Evolutionary conservation across 2,329 filamentous ascomycete species (phyloP).

Genomic region (Aspergillus eucalypticola): DNA sequence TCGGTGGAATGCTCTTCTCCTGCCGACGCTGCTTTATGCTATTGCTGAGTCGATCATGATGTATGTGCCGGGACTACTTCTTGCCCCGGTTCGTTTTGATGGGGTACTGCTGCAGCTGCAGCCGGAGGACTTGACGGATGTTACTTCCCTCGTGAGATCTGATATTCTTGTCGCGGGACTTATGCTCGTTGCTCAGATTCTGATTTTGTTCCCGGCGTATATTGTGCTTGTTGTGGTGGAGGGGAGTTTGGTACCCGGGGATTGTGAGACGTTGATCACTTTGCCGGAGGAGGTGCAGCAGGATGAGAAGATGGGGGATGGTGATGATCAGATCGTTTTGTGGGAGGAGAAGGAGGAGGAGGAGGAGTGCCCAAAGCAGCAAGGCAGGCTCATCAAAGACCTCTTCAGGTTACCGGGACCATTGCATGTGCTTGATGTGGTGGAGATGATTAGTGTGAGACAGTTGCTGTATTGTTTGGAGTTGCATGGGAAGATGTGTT

Average conservation of each 20-base stretch:
- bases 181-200: background rate
- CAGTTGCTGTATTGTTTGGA: conserved; percentile 5
- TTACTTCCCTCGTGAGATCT: background rate
- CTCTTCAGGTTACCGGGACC: too few species aligned
- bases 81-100: background rate
- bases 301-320: background rate
- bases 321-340: background rate
- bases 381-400: too few species aligned
- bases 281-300: background rate
- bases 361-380: too few species aligned
- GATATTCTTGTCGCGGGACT: conserved; percentile 1
- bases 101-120: too few species aligned
- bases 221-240: conserved; percentile 4
- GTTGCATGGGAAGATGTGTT: conserved; percentile 10
- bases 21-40: background rate
- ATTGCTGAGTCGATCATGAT: background rate
- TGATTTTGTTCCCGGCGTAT: conserved; percentile 5
- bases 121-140: background rate
- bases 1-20: background rate
- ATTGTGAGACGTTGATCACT: conserved; percentile 5
- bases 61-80: background rate
- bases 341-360: too few species aligned
- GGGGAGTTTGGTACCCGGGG: background rate
- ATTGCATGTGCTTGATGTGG: too few species aligned
- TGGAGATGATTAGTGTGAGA: conserved; percentile 1